Base-by-base conservation (phyloP, 2,329 filamentous ascomycete genomes). In the Epichloe sp. region DNA sequence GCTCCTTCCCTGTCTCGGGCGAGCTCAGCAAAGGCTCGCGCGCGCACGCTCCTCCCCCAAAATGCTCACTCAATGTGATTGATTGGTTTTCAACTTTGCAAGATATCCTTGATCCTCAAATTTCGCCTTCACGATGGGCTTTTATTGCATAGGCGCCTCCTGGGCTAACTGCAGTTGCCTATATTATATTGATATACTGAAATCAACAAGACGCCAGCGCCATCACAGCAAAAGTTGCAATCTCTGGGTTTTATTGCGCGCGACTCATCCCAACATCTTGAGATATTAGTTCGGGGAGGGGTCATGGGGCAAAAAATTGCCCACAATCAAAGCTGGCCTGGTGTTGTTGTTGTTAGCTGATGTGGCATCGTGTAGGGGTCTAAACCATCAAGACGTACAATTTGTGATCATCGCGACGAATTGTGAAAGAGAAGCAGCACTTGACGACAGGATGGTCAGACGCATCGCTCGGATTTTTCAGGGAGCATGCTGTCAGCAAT, bases 401-500 rank as follows among this genome's bases (percentile, higher is more conserved):
- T 64, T 96, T 95, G 68, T 96, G 88, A 55, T 88, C 87, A 70
- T 98, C 93, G 62, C 91, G 82, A 60, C 89, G 82, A 58, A 98
- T 95, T 52, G 91, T 95, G 65, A 98, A 96, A 0, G 91, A 97
- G 68, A 98, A 98, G 66, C 91, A 97, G 66, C 93, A 98, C 63
- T 88, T 85, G 53, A 96, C 83, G 40, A 86, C 82, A 19, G 85
- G 80, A 50, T 85, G 79, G 44, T 80, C 80, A 3, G 83, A 81
- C 54, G 78, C 78, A 48, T 81, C 75, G 56, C 82, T 79, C 3
- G 87, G 90, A 58, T 83, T 90, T 68, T 95, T 95, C 55, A 98
- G 71, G 11, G 87, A 85, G 65, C 93, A 98, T 57, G 87, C 91
- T 21, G 93, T 98, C 58, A 98, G 74, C 61, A 98, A 88, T 21